phyloP scores from a whole-genome alignment of 371 early-diverging fungal genomes.

The Saksenaea vasiformis region DNA sequence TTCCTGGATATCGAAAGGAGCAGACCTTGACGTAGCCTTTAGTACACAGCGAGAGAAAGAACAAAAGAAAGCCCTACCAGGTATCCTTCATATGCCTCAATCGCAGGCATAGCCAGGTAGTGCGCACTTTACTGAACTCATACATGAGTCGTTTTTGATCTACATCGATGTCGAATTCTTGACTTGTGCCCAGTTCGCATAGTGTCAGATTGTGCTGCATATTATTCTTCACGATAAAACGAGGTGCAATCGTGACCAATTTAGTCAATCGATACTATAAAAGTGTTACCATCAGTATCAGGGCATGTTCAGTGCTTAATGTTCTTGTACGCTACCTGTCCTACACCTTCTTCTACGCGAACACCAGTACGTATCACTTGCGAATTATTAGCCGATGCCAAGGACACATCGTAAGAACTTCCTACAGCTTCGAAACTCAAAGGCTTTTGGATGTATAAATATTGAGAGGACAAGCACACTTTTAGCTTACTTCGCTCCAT shows the following conservation, averaged over 20 bases:
- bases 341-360: constrained; percentile 65
- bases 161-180: constrained; percentile 30
- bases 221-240: constrained; percentile 85
- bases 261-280: constrained; percentile 61
- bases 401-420: constrained; percentile 60
- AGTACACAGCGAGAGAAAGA: background rate
- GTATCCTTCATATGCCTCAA: constrained; percentile 37
- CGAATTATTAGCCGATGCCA: constrained; percentile 39
- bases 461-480: constrained; percentile 1
- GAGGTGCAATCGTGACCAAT: constrained; percentile 78
- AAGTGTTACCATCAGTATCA: background rate
- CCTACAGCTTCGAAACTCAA: constrained; percentile 88
- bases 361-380: constrained; percentile 67
- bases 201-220: constrained; percentile 58
- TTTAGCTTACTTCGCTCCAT: constrained; percentile 61
- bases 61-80: constrained; percentile 51
- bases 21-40: constrained; percentile 49
- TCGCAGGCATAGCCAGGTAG: constrained; percentile 58
- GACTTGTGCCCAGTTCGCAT: constrained; percentile 48
- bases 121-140: constrained; percentile 41
- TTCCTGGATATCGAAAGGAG: constrained; percentile 77
- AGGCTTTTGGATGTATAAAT: constrained; percentile 35
- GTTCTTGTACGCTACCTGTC: constrained; percentile 38
- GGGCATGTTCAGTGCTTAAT: background rate
- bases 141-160: constrained; percentile 57